These are phyloP conservation scores for Cicer pinnatifidum DNA, from an alignment of 306 rosid species.

Conservation along the genomic window DNA sequence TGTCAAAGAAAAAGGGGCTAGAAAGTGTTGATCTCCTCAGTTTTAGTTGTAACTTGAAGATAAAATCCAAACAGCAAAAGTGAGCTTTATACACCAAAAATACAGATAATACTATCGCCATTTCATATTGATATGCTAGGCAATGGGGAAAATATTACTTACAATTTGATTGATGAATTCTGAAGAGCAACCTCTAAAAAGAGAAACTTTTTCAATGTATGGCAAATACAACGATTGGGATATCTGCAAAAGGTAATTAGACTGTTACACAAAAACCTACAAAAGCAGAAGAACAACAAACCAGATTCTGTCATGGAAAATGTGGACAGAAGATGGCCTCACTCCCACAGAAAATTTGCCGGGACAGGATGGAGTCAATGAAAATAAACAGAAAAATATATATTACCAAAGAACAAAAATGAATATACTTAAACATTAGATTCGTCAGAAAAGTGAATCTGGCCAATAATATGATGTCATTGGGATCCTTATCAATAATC, in stretches of 20 bases:
- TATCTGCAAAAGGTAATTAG: conserved; percentile 61
- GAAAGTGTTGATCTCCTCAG: not conserved
- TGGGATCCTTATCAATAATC: not conserved
- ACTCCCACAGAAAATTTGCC: conserved; percentile 12
- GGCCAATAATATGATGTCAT: conserved; percentile 19
- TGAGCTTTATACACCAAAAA: not conserved
- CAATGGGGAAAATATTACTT: conserved; percentile 44
- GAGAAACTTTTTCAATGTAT: conserved; percentile 60
- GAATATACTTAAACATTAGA: not conserved
- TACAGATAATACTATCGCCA: not conserved
- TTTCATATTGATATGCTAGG: conserved; percentile 33
- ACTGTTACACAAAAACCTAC: conserved; percentile 9
- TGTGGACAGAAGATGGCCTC: not conserved
- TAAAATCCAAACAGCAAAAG: conserved; percentile 30
- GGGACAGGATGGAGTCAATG: not conserved
- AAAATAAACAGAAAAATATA: conserved; percentile 23
- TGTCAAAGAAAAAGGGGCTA: too few relatives aligned
- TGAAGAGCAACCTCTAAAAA: conserved; percentile 76
- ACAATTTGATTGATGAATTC: conserved; percentile 97
- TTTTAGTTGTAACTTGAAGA: conserved; percentile 36
- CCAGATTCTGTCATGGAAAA: conserved; percentile 16
- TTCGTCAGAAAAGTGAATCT: conserved; percentile 19
- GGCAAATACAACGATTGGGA: conserved; percentile 79
- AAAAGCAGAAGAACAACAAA: conserved; percentile 16
- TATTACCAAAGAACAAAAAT: not conserved